Evolutionary conservation across 179 eudicot genomes (phyloP).

Genomic region (Corrigiola litoralis): DNA sequence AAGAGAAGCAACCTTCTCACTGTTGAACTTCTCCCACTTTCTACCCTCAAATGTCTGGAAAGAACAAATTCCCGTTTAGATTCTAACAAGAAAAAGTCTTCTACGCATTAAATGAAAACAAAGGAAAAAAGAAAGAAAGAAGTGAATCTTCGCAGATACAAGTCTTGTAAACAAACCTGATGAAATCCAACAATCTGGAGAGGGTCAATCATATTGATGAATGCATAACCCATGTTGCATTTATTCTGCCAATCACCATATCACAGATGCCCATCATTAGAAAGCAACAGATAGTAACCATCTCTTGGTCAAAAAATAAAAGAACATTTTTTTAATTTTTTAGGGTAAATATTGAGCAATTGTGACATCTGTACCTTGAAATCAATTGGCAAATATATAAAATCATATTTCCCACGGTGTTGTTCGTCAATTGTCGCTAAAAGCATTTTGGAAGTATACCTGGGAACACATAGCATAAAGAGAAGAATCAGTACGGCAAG

Average conservation of each 20-base stretch:
- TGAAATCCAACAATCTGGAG: constrained; percentile 48
- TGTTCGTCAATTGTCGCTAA: constrained; percentile 63
- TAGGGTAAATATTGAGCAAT: no score
- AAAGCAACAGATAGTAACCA: background rate
- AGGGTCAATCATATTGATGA: constrained; percentile 72
- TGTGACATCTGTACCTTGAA: constrained; percentile 43
- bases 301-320: background rate
- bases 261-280: background rate
- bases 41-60: constrained; percentile 65
- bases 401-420: constrained; percentile 63
- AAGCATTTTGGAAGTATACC: constrained; percentile 78
- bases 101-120: no score
- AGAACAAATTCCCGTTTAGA: constrained; percentile 2
- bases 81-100: background rate
- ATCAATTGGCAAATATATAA: constrained; percentile 67
- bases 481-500: background rate
- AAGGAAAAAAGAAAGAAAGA: no score
- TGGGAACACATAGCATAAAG: constrained; percentile 10
- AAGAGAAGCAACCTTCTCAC: constrained; percentile 70
- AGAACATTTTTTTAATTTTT: no score
- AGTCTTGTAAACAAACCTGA: constrained; percentile 41
- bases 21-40: constrained; percentile 76
- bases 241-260: constrained; percentile 48
- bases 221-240: constrained; percentile 80
- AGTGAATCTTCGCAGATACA: background rate